Percentiles rank a stretch among this genome's conserved stretches.
These are phyloP conservation scores for Pseudogymnoascus destructans DNA, from an alignment of 2,329 filamentous ascomycete species.

Conservation along the genomic window DNA sequence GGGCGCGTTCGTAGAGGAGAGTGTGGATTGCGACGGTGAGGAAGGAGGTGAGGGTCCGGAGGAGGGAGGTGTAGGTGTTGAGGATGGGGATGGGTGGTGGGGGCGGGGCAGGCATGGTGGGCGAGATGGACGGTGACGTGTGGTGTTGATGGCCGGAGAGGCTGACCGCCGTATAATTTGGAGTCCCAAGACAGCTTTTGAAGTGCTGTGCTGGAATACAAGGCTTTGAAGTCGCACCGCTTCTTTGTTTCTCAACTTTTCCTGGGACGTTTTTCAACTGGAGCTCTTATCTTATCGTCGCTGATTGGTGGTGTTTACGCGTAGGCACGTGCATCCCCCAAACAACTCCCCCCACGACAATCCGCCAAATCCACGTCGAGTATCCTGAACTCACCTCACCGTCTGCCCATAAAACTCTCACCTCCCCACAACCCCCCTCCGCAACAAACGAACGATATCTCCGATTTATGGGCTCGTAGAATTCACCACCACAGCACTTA, in stretches of 20 bases:
- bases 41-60: constrained; percentile 50
- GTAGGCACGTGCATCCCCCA: constrained; percentile 9
- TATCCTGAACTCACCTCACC: not conserved
- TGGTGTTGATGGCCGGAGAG: not conserved
- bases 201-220: not conserved
- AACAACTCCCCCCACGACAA: constrained; percentile 10
- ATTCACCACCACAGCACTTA: not conserved
- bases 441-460: not conserved
- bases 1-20: constrained; percentile 51
- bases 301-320: constrained; percentile 3
- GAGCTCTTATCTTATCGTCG: constrained; percentile 12
- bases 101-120: constrained; percentile 13
- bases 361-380: constrained; percentile 2
- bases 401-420: not conserved
- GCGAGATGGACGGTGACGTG: not conserved
- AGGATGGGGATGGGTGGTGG: constrained; percentile 23
- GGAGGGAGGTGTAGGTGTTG: constrained; percentile 34
- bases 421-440: not conserved
- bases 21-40: constrained; percentile 58
- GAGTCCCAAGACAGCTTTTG: not conserved
- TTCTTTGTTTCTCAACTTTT: not conserved
- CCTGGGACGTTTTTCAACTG: not conserved
- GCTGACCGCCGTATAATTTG: not conserved
- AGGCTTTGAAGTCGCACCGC: not conserved
- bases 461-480: not conserved